Conservation (phyloP, 805 yeast species). For the Saccharomycopsis schoenii region DNA sequence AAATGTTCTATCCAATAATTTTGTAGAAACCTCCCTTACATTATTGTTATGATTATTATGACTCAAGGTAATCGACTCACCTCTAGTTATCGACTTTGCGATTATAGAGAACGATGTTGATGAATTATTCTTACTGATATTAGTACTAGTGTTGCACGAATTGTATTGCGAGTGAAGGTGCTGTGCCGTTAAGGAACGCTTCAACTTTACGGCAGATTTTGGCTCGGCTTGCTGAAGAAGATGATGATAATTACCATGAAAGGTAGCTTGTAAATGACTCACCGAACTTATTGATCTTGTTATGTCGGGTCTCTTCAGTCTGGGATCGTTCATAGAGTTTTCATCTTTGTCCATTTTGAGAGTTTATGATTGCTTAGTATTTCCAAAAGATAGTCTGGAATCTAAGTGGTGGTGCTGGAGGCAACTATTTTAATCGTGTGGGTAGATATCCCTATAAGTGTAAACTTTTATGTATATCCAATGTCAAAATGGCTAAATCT, state of each 20-base stretch:
- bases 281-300: neutral
- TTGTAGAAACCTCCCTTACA: slow-evolving; percentile 2
- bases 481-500: no score
- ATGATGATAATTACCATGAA: neutral
- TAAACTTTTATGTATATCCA: no score
- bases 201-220: neutral
- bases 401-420: neutral
- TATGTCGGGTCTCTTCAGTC: neutral
- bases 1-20: slow-evolving; percentile 8
- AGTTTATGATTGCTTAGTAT: neutral
- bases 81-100: neutral
- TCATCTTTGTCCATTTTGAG: neutral
- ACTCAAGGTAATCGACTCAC: neutral
- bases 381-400: neutral
- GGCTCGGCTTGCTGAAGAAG: neutral
- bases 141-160: neutral
- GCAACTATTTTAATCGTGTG: neutral
- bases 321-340: neutral
- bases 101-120: neutral
- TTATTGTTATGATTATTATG: neutral
- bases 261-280: neutral
- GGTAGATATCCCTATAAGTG: no score
- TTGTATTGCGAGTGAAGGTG: neutral
- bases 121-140: neutral
- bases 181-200: neutral